phyloP scores from a whole-genome alignment of 352 stramenopile species.

The Phytophthora palmivora region DNA sequence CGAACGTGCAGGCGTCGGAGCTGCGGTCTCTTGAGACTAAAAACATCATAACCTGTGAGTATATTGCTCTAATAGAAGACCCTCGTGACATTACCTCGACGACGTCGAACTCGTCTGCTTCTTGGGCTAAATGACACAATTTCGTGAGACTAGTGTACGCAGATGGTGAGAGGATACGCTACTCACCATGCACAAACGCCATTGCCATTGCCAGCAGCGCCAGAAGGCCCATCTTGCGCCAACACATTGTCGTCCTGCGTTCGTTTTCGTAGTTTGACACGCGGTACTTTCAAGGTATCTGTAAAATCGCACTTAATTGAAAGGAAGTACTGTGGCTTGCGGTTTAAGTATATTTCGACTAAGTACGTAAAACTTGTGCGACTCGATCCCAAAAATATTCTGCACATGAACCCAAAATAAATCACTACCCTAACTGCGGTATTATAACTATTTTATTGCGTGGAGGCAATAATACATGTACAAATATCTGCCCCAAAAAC shows the following conservation, averaged over 20 bases:
- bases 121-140: conserved; percentile 35
- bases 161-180: background rate
- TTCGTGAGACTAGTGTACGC: conserved; percentile 1
- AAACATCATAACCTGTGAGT: conserved; percentile 1
- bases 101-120: conserved; percentile 59
- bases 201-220: conserved; percentile 39
- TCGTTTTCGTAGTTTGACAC: conserved; percentile 5
- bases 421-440: too few relatives aligned
- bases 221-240: conserved; percentile 39
- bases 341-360: too few relatives aligned
- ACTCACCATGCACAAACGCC: conserved; percentile 35
- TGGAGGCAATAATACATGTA: too few relatives aligned
- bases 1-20: conserved; percentile 7
- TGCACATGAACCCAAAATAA: too few relatives aligned
- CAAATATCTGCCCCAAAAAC: too few relatives aligned
- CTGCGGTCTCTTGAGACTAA: conserved; percentile 17
- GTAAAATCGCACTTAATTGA: too few relatives aligned
- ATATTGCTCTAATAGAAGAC: background rate
- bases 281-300: conserved; percentile 6
- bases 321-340: too few relatives aligned
- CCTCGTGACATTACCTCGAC: conserved; percentile 23
- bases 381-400: too few relatives aligned
- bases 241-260: conserved; percentile 28
- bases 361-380: too few relatives aligned
- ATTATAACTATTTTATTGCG: too few relatives aligned